Evolutionary conservation across 257 asterid species (phyloP), one percentile per base, ranked within the genome.

Genomic region (Jaltomata sinuosa): DNA sequence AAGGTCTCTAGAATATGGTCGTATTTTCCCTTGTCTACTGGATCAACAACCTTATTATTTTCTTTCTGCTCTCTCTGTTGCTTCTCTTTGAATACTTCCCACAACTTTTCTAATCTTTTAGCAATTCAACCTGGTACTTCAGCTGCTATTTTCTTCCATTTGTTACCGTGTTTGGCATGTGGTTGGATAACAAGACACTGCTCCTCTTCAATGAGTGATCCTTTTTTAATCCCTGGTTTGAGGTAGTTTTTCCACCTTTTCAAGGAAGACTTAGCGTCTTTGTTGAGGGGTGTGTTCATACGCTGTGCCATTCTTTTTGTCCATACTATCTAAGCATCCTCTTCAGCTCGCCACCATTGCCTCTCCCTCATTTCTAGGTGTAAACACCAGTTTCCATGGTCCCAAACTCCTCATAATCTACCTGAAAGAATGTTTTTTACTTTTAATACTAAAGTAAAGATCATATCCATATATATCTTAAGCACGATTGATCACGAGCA

Each of bases 211-310:
- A 94, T 91, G 5, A 92, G 85, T 11, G 94, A 90, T 7, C 94
- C 97, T 54, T 91, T 94, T 85, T 93, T 92, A 38, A 92, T 90
- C 12, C 97, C 97, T 0, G 97, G 97, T 82, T 88, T 91, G 38
- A 91, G 93, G 61, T 91, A 94, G 87, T 92, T 92, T 82, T 92
- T 93, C 96, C 97, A 93, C 90, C 97, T 82, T 53, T 93, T 95
- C 68, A 94, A 86, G n/a, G 95, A 95, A 77, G 97, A 93, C 61
- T 92, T 95, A 0, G 98, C 85, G 84, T 93, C 93, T 14, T 95
- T 76, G 77, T 91, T 85, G 36, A 93, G 85, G 11, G 94, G 90
- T 18, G 86, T 83, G 88, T 79, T 88, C 93, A 93, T 91, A 71
- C 94, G 90, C 59, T 91, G 89, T 92, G 94, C 95, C 94, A 91